Percentiles rank a stretch among this genome's conserved stretches.
Conservation (phyloP, 495 filamentous ascomycete genomes). For the Bryoglossum gracile region DNA sequence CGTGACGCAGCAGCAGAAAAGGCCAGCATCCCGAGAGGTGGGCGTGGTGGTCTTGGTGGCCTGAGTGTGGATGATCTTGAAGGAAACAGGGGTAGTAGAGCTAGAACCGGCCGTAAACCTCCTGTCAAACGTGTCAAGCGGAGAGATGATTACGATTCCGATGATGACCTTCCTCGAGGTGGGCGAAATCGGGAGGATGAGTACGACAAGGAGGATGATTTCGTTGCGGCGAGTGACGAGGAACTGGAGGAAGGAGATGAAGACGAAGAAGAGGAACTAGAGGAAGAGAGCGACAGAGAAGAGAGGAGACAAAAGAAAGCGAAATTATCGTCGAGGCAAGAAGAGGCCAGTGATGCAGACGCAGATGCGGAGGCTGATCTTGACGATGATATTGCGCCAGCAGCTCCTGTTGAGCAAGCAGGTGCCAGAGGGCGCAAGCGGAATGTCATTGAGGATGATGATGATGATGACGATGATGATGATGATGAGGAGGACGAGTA, state of each 20-base stretch:
- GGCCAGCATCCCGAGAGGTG: conserved; percentile 49
- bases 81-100: conserved; percentile 47
- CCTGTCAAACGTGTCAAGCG: conserved; percentile 24
- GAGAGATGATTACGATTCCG: conserved; percentile 47
- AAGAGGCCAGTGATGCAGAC: conserved; percentile 34
- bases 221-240: conserved; percentile 68
- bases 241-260: conserved; percentile 52
- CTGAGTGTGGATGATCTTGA: conserved; percentile 71
- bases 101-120: conserved; percentile 36
- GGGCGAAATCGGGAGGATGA: conserved; percentile 65
- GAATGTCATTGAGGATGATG: conserved; percentile 41
- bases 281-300: conserved; percentile 24
- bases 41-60: conserved; percentile 48
- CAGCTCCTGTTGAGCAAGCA: conserved; percentile 29
- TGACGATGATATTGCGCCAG: conserved; percentile 35
- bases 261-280: conserved; percentile 56
- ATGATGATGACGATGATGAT: conserved; percentile 18
- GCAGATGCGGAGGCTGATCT: conserved; percentile 34
- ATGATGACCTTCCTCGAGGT: conserved; percentile 57
- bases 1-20: conserved; percentile 62
- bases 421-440: conserved; percentile 22
- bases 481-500: too few relatives aligned
- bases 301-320: conserved; percentile 34
- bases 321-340: conserved; percentile 42
- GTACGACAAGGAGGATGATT: conserved; percentile 76